Evolutionary conservation across 768 basidiomycete genomes (phyloP).

Genomic region (Phanerochaete sordida): DNA sequence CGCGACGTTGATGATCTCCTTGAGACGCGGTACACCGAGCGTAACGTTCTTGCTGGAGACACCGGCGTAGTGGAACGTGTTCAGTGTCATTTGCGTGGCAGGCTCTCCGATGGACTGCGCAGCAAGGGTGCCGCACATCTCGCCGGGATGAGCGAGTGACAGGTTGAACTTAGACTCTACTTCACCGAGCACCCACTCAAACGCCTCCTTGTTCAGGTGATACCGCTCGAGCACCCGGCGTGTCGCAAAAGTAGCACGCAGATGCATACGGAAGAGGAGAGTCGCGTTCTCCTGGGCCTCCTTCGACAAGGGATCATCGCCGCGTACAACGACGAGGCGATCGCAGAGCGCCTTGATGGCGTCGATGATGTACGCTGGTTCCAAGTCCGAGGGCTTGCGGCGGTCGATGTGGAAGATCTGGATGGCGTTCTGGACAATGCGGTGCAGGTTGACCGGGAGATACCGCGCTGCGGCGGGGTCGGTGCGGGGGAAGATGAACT

Average conservation of each 20-base stretch:
- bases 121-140: slow-evolving; percentile 98
- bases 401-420: slow-evolving; percentile 98
- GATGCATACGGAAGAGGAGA: slow-evolving; percentile 88
- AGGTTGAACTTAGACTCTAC: slow-evolving; percentile 95
- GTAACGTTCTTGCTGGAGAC: slow-evolving; percentile 99
- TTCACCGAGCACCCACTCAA: slow-evolving; percentile 96
- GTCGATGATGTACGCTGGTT: slow-evolving; percentile 83
- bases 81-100: slow-evolving; percentile 98
- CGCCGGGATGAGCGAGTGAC: slow-evolving; percentile 88
- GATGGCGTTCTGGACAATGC: slow-evolving; percentile 91
- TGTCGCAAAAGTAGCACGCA: slow-evolving; percentile 84
- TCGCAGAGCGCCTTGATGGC: slow-evolving; percentile 70
- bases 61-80: slow-evolving; percentile 99
- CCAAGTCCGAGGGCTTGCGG: slow-evolving; percentile 89
- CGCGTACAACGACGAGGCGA: slow-evolving; percentile 84
- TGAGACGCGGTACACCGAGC: slow-evolving; percentile 96
- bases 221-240: slow-evolving; percentile 85
- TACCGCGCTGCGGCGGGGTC: slow-evolving; percentile 74
- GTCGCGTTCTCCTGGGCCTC: slow-evolving; percentile 89
- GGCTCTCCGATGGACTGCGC: slow-evolving; percentile 99
- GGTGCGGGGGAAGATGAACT: slow-evolving; percentile 77
- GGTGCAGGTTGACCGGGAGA: slow-evolving; percentile 92
- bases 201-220: slow-evolving; percentile 89
- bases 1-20: slow-evolving; percentile 99
- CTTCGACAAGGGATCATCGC: slow-evolving; percentile 66